These are phyloP conservation scores for Pecoramyces ruminantium DNA, from an alignment of 192 early-diverging fungal species.

Conservation along the genomic window DNA sequence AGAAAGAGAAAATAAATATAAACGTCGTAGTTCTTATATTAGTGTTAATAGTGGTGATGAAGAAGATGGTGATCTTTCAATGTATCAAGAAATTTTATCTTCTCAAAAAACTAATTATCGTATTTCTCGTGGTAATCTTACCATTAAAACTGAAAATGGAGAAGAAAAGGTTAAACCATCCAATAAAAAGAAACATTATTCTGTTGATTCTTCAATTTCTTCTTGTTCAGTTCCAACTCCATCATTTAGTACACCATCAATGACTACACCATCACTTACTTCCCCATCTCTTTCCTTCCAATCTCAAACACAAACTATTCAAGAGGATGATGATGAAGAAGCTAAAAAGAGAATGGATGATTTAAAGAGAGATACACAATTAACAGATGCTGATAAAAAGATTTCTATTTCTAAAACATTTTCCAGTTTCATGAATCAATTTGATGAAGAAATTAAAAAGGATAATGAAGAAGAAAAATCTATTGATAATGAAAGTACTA, in stretches of 20 bases:
- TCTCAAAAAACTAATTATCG: neutral
- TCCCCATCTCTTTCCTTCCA: neutral
- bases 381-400: neutral
- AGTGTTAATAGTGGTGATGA: neutral
- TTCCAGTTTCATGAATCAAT: neutral
- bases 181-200: no score
- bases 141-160: neutral
- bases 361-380: no score
- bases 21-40: no score
- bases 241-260: no score
- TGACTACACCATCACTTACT: neutral
- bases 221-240: no score
- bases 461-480: neutral
- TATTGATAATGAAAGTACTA: no score
- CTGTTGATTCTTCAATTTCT: no score
- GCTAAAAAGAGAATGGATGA: neutral
- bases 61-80: neutral
- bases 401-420: neutral
- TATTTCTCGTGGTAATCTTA: neutral
- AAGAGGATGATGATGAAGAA: neutral
- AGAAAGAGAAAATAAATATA: no score
- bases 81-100: neutral
- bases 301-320: no score
- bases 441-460: neutral
- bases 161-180: neutral